Evolutionary conservation across 441 rosid species (phyloP), one percentile per base, ranked within the genome.

Genomic region (Pelargonium fulgidum): DNA sequence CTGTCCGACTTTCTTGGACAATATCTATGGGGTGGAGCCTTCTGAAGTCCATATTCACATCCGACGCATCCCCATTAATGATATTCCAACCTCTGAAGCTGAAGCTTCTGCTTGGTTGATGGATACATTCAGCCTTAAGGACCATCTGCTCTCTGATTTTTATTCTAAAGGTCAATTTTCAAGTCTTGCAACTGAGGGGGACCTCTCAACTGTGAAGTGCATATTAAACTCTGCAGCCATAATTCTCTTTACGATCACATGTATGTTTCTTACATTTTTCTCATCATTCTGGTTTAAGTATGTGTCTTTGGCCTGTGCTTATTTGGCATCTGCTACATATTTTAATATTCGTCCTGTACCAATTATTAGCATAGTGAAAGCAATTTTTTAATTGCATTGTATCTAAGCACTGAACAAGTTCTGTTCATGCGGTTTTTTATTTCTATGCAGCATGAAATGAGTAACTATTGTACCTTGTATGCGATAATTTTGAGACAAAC

Each of bases 41-140:
- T 84, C 94, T 16, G 96, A 90, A 84, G 99, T 90, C 70, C 99
- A 95, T 73, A 81, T 95, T 44, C 96, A 95, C 54, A 80, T 92
- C 48, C 81, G 81, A 56, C 86, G 95, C 20, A 76, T 90, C 61
- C 74, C 77, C 9, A 29, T 80, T 2, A 68, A 77, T 45, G 84
- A 87, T 22, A 84, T 92, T 72, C 98, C 98, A 1, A 50, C 65
- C 17, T 81, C 85, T 19, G 85, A 89, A 39, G 66, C 19, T 54
- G 94, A 85, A 59, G 83, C 87, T 26, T 77, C 89, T 42, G 77
- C 83, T 8, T 90, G 98, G 98, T 78, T 90, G 74, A 81, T 87
- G 66, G 82, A 87, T 72, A 76, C 85, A 29, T 95, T 89, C 83
- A 69, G 77, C 75, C 54, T 71, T 61, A 95, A 90, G 81, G 98